These are phyloP conservation scores for Afroboletus lepidellus DNA, from an alignment of 1,284 basidiomycete genomes.

Conservation along the genomic window DNA sequence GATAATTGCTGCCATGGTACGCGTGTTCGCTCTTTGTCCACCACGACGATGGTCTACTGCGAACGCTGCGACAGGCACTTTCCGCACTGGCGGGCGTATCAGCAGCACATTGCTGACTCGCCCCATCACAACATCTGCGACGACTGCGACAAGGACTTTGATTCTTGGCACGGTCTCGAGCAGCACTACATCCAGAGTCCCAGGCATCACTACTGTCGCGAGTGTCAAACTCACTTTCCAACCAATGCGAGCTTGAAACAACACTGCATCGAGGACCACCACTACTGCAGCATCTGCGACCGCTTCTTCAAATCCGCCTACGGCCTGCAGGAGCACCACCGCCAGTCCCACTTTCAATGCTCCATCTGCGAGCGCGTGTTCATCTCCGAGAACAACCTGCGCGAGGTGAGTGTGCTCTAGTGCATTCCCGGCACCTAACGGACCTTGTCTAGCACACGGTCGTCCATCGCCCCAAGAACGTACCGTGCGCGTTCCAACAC, in stretches of 20 bases:
- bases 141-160: constrained; percentile 10
- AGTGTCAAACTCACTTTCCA: neutral
- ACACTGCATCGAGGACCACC: constrained; percentile 39
- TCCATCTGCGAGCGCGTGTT: constrained; percentile 44
- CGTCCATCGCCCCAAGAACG: constrained; percentile 36
- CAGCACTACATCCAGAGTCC: too few species aligned
- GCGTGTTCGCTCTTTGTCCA: neutral
- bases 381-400: constrained; percentile 37
- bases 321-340: constrained; percentile 47
- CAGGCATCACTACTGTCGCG: neutral
- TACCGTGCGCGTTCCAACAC: constrained; percentile 39
- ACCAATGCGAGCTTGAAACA: constrained; percentile 24
- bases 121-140: constrained; percentile 20
- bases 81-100: too few species aligned
- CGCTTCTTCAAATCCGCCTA: constrained; percentile 37
- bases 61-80: neutral
- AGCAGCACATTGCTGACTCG: constrained; percentile 24
- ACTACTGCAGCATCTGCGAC: constrained; percentile 42
- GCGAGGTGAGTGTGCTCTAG: constrained; percentile 8
- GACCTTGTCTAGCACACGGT: constrained; percentile 34
- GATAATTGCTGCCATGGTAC: neutral
- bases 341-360: constrained; percentile 53
- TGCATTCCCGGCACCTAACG: neutral
- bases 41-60: neutral
- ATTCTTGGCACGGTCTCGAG: neutral